Conservation (phyloP, 2,329 filamentous ascomycete species). For the Colletotrichum orbiculare region DNA sequence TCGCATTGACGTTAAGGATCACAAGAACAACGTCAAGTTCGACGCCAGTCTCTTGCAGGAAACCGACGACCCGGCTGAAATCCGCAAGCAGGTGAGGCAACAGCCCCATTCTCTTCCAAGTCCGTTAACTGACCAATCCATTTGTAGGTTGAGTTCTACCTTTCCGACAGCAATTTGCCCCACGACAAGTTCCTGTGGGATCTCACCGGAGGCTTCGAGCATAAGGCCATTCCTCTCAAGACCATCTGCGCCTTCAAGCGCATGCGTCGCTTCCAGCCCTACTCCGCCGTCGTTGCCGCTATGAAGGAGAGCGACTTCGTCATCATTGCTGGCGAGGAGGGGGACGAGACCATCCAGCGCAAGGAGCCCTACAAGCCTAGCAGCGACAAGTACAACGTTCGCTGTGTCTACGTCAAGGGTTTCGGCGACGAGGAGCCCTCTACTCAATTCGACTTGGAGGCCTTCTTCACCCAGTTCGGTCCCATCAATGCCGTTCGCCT, state of each 20-base stretch:
- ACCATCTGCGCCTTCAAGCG: slow-evolving; percentile 90
- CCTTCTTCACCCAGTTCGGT: slow-evolving; percentile 86
- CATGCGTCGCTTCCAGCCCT: slow-evolving; percentile 94
- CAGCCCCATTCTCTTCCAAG: no score
- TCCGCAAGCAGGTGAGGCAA: slow-evolving; percentile 79
- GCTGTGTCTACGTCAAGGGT: slow-evolving; percentile 91
- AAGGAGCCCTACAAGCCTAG: slow-evolving; percentile 74
- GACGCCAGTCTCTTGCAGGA: slow-evolving; percentile 75
- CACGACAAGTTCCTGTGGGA: slow-evolving; percentile 89
- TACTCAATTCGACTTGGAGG: slow-evolving; percentile 94
- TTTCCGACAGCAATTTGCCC: slow-evolving; percentile 89
- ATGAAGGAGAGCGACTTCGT: slow-evolving; percentile 81
- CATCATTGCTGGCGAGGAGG: slow-evolving; percentile 78
- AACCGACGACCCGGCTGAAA: slow-evolving; percentile 81
- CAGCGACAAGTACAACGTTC: slow-evolving; percentile 74
- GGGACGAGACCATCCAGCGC: slow-evolving; percentile 78
- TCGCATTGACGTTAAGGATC: slow-evolving; percentile 51
- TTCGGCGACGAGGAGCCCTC: slow-evolving; percentile 87
- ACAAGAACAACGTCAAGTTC: slow-evolving; percentile 73
- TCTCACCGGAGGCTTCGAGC: slow-evolving; percentile 80
- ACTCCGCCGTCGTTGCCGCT: slow-evolving; percentile 83
- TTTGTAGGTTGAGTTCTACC: slow-evolving; percentile 90
- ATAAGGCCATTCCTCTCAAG: slow-evolving; percentile 83
- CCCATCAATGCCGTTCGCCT: slow-evolving; percentile 86
- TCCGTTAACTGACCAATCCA: slow-evolving; percentile 19